Conservation (phyloP, 129 eudicot genomes). For the Centaurea solstitialis region DNA sequence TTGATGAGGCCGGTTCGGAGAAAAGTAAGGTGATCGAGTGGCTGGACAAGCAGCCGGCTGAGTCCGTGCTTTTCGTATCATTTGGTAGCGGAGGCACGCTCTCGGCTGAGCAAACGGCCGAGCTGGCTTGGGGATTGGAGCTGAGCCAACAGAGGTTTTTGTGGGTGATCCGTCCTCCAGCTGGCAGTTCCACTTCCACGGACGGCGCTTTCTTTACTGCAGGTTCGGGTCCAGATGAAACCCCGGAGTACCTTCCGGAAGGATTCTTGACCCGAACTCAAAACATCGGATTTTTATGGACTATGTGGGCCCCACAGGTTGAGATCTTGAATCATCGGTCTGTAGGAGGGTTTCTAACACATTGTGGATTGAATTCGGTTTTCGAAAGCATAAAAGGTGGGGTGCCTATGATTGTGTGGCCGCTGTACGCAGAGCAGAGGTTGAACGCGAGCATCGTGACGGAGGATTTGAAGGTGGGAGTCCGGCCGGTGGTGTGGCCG, state of each 20-base stretch:
- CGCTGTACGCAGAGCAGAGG: conserved; percentile 52
- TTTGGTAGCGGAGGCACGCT: conserved; percentile 54
- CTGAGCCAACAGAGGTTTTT: conserved; percentile 46
- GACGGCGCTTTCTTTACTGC: conserved; percentile 22
- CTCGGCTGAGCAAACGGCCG: conserved; percentile 32
- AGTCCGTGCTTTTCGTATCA: conserved; percentile 50
- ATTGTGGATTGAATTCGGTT: conserved; percentile 57
- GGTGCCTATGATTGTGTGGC: conserved; percentile 64
- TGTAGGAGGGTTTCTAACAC: conserved; percentile 48
- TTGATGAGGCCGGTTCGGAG: conserved; percentile 12
- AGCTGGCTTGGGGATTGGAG: conserved; percentile 56
- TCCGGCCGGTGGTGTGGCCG: conserved; percentile 34
- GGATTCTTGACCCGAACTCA: conserved; percentile 41
- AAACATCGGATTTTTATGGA: conserved; percentile 30
- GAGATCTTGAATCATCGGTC: conserved; percentile 43
- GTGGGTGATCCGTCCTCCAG: conserved; percentile 50
- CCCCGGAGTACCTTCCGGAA: conserved; percentile 36
- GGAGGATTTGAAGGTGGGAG: conserved; percentile 44
- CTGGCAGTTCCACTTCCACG: not conserved
- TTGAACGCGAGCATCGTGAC: conserved; percentile 42
- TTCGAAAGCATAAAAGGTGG: conserved; percentile 44
- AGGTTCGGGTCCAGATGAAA: not conserved
- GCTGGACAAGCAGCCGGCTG: conserved; percentile 56
- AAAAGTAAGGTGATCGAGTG: conserved; percentile 36
- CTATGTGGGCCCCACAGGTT: conserved; percentile 52